Evolutionary conservation across 2,329 filamentous ascomycete genomes (phyloP).

Genomic region (Aspergillus ruber): DNA sequence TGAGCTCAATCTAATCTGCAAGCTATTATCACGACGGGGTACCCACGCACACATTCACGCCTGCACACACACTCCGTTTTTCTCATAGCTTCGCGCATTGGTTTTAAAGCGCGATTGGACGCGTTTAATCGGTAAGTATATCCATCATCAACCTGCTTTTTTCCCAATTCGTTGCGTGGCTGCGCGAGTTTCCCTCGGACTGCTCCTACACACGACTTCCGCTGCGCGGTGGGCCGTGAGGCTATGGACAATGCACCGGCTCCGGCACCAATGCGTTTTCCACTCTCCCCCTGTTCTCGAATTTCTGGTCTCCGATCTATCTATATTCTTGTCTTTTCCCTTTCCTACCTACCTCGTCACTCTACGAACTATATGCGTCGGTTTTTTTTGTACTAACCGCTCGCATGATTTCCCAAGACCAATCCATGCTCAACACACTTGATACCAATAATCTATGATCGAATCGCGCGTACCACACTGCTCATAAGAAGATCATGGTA

Average conservation of each 20-base stretch:
- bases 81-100: conserved; percentile 6
- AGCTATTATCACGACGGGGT: too few relatives aligned
- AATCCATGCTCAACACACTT: conserved; percentile 3
- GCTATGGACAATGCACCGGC: background rate
- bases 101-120: conserved; percentile 15
- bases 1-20: too few relatives aligned
- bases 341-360: conserved; percentile 4
- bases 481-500: conserved; percentile 25
- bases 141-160: background rate
- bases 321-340: conserved; percentile 6
- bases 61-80: conserved; percentile 1
- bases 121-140: conserved; percentile 16
- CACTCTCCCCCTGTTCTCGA: background rate
- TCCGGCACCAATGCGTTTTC: background rate
- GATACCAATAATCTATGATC: conserved; percentile 17
- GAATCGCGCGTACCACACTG: conserved; percentile 17
- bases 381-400: background rate
- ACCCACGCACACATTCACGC: conserved; percentile 1
- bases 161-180: background rate
- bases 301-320: background rate
- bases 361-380: background rate
- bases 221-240: background rate
- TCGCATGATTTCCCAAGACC: conserved; percentile 3
- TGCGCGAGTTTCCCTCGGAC: background rate
- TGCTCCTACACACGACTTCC: background rate